Percentiles rank a stretch among this genome's conserved stretches.
Evolutionary conservation across 805 yeast species (phyloP).

Genomic region (Wickerhamiella nectarea): DNA sequence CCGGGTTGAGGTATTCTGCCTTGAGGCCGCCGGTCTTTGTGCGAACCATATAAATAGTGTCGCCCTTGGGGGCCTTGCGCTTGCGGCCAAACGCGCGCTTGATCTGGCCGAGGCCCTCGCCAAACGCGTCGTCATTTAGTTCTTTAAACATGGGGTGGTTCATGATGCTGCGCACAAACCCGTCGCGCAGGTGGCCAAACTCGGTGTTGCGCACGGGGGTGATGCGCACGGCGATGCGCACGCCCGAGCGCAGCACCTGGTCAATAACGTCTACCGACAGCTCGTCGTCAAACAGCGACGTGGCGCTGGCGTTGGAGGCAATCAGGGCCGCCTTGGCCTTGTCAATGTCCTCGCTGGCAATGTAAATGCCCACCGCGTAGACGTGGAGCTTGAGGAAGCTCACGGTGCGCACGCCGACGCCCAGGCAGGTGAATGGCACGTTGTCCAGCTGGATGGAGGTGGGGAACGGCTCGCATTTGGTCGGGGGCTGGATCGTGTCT

Average conservation of each 20-base stretch:
- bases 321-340: conserved; percentile 18
- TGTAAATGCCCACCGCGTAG: conserved; percentile 74
- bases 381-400: conserved; percentile 74
- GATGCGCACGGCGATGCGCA: conserved; percentile 57
- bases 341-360: conserved; percentile 42
- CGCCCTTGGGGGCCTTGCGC: conserved; percentile 65
- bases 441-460: conserved; percentile 19
- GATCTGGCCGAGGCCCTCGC: conserved; percentile 55
- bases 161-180: conserved; percentile 65
- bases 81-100: conserved; percentile 47
- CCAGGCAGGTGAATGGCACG: conserved; percentile 44
- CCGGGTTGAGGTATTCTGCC: conserved; percentile 30
- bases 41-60: conserved; percentile 47
- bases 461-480: conserved; percentile 27
- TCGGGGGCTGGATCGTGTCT: conserved; percentile 23
- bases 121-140: conserved; percentile 32
- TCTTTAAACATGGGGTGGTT: conserved; percentile 49
- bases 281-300: conserved; percentile 29
- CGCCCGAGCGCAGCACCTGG: conserved; percentile 43
- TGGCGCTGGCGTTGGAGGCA: conserved; percentile 10
- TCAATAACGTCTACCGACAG: conserved; percentile 41
- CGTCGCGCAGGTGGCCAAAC: conserved; percentile 78
- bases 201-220: conserved; percentile 86
- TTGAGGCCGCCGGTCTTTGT: conserved; percentile 35
- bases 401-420: conserved; percentile 71